phyloP scores from a whole-genome alignment of 352 stramenopile species.

The Globisporangium perplexum region DNA sequence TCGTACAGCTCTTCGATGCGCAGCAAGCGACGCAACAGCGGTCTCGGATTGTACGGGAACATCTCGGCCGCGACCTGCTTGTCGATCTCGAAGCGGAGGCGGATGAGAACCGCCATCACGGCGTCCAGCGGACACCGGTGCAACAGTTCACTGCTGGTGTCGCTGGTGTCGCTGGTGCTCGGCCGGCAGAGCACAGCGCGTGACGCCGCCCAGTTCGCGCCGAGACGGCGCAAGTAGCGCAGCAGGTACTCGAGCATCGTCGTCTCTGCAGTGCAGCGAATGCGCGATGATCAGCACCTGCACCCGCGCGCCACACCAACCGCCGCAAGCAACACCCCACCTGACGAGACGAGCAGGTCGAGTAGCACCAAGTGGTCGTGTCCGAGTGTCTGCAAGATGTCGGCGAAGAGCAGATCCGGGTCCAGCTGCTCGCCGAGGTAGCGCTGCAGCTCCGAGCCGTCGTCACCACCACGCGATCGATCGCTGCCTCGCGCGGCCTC shows the following conservation, averaged over 20 bases:
- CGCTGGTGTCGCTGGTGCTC: background rate
- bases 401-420: slow-evolving; percentile 51
- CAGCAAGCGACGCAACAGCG: slow-evolving; percentile 44
- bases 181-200: slow-evolving; percentile 15
- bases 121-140: slow-evolving; percentile 18
- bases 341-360: slow-evolving; percentile 67
- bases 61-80: slow-evolving; percentile 30
- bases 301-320: background rate
- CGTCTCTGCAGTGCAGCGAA: slow-evolving; percentile 37
- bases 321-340: slow-evolving; percentile 19
- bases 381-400: slow-evolving; percentile 36
- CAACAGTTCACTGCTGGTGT: background rate
- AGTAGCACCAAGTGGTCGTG: slow-evolving; percentile 61
- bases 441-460: background rate
- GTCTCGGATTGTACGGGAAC: slow-evolving; percentile 48
- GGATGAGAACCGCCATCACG: slow-evolving; percentile 53
- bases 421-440: slow-evolving; percentile 29
- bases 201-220: slow-evolving; percentile 21
- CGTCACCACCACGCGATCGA: too few relatives aligned
- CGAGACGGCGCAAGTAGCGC: slow-evolving; percentile 40
- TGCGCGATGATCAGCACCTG: background rate
- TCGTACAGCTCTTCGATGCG: slow-evolving; percentile 52
- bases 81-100: slow-evolving; percentile 55
- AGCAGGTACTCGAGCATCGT: slow-evolving; percentile 58
- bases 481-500: too few relatives aligned